These are phyloP conservation scores for Phytomonas francai DNA, from an alignment of 208 protist genomes.

Conservation along the genomic window DNA sequence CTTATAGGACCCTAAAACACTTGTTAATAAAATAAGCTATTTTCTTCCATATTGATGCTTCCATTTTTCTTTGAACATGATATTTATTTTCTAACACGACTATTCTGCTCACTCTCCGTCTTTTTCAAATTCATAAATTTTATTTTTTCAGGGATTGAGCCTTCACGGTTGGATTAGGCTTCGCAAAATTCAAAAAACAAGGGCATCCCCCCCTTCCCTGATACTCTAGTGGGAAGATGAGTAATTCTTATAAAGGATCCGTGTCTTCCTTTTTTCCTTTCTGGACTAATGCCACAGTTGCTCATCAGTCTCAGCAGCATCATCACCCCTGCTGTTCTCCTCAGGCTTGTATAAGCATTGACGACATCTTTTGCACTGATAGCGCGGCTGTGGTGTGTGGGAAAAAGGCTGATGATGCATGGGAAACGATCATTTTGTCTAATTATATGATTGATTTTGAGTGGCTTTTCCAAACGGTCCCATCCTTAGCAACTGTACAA, in stretches of 20 bases:
- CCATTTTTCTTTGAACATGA: constrained; percentile 6
- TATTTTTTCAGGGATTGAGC: not conserved
- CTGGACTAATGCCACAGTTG: constrained; percentile 42
- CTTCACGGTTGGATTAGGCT: not conserved
- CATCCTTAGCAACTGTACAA: constrained; percentile 22
- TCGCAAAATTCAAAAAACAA: not conserved
- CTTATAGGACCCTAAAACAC: not conserved
- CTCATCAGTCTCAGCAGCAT: constrained; percentile 9
- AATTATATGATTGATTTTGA: constrained; percentile 69
- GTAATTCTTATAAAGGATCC: constrained; percentile 3
- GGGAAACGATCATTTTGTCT: constrained; percentile 44
- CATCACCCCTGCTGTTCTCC: not conserved
- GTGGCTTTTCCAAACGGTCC: constrained; percentile 42
- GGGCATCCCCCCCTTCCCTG: not conserved
- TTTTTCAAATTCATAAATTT: not conserved
- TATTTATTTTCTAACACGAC: not conserved
- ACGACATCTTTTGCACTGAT: constrained; percentile 47
- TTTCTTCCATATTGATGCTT: not conserved
- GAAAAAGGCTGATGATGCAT: constrained; percentile 28
- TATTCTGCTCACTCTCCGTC: not conserved
- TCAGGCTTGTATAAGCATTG: constrained; percentile 17
- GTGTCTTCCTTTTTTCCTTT: constrained; percentile 24
- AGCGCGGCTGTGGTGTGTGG: not conserved
- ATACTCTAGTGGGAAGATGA: not conserved
- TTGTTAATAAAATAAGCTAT: not conserved